phyloP scores from a whole-genome alignment of 208 protist species.

The Acanthamoeba culbertsoni region DNA sequence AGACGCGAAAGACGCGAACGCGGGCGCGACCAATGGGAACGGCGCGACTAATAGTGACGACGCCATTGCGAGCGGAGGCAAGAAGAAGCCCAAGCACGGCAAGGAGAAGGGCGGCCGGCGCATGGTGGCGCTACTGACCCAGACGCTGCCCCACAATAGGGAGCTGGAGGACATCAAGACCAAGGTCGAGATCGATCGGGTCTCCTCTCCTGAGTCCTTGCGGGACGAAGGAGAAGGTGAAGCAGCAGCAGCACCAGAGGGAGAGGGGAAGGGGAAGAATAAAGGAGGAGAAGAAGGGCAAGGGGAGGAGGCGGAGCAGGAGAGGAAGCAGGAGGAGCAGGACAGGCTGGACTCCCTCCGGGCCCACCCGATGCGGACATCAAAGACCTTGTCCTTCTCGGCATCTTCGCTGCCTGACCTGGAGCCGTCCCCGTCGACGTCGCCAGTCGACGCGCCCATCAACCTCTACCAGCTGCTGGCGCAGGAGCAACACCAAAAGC shows the following conservation, averaged over 20 bases:
- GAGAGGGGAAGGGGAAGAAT: not conserved
- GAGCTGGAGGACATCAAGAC: not conserved
- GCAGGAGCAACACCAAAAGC: not conserved
- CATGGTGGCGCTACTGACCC: not conserved
- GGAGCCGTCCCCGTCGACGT: not conserved
- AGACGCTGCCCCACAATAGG: not conserved
- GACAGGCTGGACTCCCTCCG: not conserved
- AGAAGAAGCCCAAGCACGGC: too few species aligned
- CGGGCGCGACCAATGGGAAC: not conserved
- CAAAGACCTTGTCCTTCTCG: not conserved
- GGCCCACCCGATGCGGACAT: not conserved
- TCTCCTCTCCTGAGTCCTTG: not conserved
- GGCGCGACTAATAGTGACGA: not conserved
- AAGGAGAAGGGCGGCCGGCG: not conserved
- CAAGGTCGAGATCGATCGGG: slow-evolving; percentile 21
- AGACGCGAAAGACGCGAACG: not conserved
- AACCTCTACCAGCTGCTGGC: not conserved
- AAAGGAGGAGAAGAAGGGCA: not conserved
- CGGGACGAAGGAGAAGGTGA: not conserved
- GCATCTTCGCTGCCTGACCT: not conserved
- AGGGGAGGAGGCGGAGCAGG: not conserved
- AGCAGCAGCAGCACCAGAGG: too few species aligned
- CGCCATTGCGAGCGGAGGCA: not conserved
- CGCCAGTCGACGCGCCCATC: not conserved
- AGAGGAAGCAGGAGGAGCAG: not conserved